These are phyloP conservation scores for Botrytis byssoidea DNA, from an alignment of 2,329 filamentous ascomycete species.

Conservation along the genomic window DNA sequence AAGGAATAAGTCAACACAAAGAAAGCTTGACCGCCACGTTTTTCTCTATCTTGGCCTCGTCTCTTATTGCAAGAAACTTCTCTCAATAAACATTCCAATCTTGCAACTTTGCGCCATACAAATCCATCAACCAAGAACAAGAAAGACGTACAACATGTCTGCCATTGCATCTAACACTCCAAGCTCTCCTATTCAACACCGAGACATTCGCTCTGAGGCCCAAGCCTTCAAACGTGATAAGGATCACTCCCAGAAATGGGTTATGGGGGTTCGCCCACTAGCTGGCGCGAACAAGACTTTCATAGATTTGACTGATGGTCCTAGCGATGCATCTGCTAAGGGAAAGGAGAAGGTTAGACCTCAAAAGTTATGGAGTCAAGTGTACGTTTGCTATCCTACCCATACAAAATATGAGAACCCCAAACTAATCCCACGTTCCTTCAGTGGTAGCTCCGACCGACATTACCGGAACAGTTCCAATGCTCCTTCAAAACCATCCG, in stretches of 20 bases:
- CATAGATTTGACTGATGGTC: background rate
- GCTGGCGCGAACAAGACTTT: constrained; percentile 26
- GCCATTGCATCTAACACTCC: constrained; percentile 36
- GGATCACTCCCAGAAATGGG: constrained; percentile 37
- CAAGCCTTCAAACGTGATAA: constrained; percentile 37
- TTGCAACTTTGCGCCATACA: background rate
- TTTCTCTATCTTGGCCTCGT: background rate
- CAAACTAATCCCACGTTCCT: constrained; percentile 23
- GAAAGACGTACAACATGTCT: constrained; percentile 19
- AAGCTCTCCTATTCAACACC: constrained; percentile 29
- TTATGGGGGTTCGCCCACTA: constrained; percentile 29
- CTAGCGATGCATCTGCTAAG: constrained; percentile 11
- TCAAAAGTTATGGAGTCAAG: constrained; percentile 28
- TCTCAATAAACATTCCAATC: background rate
- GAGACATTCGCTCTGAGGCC: constrained; percentile 37
- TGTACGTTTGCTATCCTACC: constrained; percentile 22
- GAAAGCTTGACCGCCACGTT: background rate
- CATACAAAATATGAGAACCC: constrained; percentile 5
- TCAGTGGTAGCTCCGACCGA: constrained; percentile 31
- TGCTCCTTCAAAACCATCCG: constrained; percentile 27
- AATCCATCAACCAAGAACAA: background rate
- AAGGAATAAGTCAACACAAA: constrained; percentile 13
- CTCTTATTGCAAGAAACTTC: background rate
- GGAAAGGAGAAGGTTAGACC: constrained; percentile 34
- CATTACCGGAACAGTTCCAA: constrained; percentile 30